Evolutionary conservation across 176 grass and related monocot species (phyloP), one percentile per base, ranked within the genome.

Genomic region (Musa itinerans): DNA sequence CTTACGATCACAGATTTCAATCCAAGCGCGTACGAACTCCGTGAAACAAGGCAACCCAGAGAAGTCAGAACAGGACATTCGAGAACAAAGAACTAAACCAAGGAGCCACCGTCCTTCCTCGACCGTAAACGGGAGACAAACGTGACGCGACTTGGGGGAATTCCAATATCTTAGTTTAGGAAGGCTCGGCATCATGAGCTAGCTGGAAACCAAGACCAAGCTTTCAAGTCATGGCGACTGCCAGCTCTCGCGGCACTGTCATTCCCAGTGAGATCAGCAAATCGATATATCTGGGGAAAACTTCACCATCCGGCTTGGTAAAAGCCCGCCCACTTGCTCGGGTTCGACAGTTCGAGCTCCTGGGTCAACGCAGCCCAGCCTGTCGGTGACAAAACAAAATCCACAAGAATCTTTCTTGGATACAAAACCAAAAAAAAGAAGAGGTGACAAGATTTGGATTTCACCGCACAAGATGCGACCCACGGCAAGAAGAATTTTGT

Each of bases 141-240:
- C 68, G 68, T 65, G 63, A 68, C 1, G 34, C 43, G 68, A 70
- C 68, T 48, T 16, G 6, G 27, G 29, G 4, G 29, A n/a, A 9
- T 48, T 2, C 8, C 27, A 69, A 17, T 49, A 19, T n/a, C 19
- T 27, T 22, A 25, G 63, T 10, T 70, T 21, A 16, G 67, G 29
- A 50, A 20, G 27, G 20, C 16, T 43, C 34, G 2, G 67, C 67
- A n/a, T 50, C 10, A 70, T 20, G 43, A 52, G 68, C 68, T 70
- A 70, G 68, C 68, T 70, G 68, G 14, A 70, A 70, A 50, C 68
- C 68, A 70, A 43, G 68, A 50, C 43, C 2, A 50, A 48, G 29
- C 34, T 43, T 43, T 6, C 34, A 17, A 48, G 15, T 69, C n/a
- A 61, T 21, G 57, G 57, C 14, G 16, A 61, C 1, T 58, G 55